Conservation (phyloP, 805 yeast genomes). For the Kockiozyma suomiensis region DNA sequence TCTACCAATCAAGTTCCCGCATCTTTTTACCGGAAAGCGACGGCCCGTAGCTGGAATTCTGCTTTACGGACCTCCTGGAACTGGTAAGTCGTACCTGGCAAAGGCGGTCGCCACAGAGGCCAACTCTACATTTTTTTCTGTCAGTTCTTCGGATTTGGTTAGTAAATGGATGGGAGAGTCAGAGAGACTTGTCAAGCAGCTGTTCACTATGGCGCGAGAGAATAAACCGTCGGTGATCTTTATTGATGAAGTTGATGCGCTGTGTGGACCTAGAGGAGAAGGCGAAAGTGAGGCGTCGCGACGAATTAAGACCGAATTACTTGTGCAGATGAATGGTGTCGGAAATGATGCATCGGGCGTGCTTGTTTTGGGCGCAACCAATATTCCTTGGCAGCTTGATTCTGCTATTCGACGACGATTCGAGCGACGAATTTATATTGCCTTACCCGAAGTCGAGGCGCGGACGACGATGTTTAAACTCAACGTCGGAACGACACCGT, state of each 20-base stretch:
- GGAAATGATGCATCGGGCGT: conserved; percentile 94
- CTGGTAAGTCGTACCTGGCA: conserved; percentile 95
- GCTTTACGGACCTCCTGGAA: conserved; percentile 92
- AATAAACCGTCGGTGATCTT: conserved; percentile 93
- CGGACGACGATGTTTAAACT: conserved; percentile 91
- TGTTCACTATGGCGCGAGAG: conserved; percentile 95
- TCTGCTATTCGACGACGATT: conserved; percentile 94
- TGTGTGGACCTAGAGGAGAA: conserved; percentile 97
- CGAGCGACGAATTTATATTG: conserved; percentile 91
- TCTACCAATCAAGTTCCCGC: conserved; percentile 94
- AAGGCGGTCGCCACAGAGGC: conserved; percentile 99
- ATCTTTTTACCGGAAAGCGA: conserved; percentile 89
- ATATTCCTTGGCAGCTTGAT: conserved; percentile 98
- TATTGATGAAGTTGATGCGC: conserved; percentile 96
- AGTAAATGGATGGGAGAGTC: conserved; percentile 99
- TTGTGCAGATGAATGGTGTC: conserved; percentile 99
- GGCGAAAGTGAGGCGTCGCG: conserved; percentile 96
- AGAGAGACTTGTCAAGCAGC: conserved; percentile 91
- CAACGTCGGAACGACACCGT: conserved; percentile 88
- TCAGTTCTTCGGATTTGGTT: conserved; percentile 93
- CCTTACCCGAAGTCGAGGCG: conserved; percentile 92
- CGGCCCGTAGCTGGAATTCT: conserved; percentile 90
- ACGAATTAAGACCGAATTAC: conserved; percentile 90
- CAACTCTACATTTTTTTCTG: conserved; percentile 93
- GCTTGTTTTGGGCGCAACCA: conserved; percentile 93